A percentile compares a stretch with the other conserved stretches of the same genome.
Evolutionary conservation across 305 asterid species (phyloP).

Genomic region (Fraxinus floribunda): DNA sequence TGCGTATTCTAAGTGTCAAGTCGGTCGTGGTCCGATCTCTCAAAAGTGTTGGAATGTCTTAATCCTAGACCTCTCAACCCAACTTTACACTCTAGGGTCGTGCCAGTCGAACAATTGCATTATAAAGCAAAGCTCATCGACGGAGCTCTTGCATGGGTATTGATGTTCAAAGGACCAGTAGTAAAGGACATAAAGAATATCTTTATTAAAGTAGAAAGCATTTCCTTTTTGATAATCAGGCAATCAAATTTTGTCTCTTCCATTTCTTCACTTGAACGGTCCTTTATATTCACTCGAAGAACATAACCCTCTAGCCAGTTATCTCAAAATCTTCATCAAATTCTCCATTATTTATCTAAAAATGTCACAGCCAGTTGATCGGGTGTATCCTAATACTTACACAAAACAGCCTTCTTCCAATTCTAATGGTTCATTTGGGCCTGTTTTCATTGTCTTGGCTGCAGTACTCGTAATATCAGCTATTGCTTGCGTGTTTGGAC

Average conservation of each 20-base stretch:
- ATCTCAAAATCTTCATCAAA: background rate
- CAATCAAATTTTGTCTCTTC: slow-evolving; percentile 26
- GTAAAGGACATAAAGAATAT: slow-evolving; percentile 53
- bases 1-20: background rate
- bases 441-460: slow-evolving; percentile 62
- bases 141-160: background rate
- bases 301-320: slow-evolving; percentile 6
- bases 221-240: slow-evolving; percentile 27
- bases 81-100: background rate
- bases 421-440: slow-evolving; percentile 67
- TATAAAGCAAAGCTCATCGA: background rate
- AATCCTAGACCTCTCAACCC: background rate
- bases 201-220: slow-evolving; percentile 54
- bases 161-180: slow-evolving; percentile 15
- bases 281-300: slow-evolving; percentile 41
- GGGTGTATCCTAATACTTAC: slow-evolving; percentile 44
- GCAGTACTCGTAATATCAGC: slow-evolving; percentile 56
- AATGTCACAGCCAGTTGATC: slow-evolving; percentile 48
- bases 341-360: slow-evolving; percentile 7
- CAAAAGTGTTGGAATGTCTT: background rate
- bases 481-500: slow-evolving; percentile 62
- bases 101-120: background rate
- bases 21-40: background rate
- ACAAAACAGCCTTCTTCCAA: slow-evolving; percentile 33
- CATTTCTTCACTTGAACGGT: background rate